Conservation (phyloP, 306 rosid species). For the Vicia faba region DNA sequence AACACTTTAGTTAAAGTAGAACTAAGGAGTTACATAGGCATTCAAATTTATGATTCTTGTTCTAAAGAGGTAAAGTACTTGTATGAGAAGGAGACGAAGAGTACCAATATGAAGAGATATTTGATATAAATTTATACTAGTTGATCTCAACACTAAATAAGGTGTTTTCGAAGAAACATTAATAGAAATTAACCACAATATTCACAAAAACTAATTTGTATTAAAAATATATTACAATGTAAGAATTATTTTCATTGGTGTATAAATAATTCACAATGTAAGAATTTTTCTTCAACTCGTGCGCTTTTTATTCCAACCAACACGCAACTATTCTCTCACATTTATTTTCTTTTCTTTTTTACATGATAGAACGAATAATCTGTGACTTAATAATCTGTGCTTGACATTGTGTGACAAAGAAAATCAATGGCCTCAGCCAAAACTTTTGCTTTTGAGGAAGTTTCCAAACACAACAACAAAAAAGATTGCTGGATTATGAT, state of each 20-base stretch:
- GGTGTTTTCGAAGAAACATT: no score
- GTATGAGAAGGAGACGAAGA: no score
- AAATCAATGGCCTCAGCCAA: conserved; percentile 61
- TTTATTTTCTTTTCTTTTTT: background rate
- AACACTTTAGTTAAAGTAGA: no score
- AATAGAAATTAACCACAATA: no score
- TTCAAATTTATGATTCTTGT: no score
- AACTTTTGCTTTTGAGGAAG: conserved; percentile 62
- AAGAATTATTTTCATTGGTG: background rate
- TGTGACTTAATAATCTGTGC: background rate
- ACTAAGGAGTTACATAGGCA: no score
- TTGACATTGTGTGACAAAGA: conserved; percentile 37
- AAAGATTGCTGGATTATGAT: conserved; percentile 78
- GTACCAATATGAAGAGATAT: no score
- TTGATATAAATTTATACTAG: no score
- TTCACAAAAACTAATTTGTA: no score
- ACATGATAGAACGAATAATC: background rate
- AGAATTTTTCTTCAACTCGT: background rate
- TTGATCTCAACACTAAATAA: no score
- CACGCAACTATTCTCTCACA: background rate
- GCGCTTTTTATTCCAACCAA: conserved; percentile 3
- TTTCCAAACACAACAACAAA: conserved; percentile 73
- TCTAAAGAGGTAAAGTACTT: no score
- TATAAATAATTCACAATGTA: background rate
- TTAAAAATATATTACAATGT: background rate